Conservation (phyloP, 495 filamentous ascomycete species). For the Oleoguttula mirabilis region DNA sequence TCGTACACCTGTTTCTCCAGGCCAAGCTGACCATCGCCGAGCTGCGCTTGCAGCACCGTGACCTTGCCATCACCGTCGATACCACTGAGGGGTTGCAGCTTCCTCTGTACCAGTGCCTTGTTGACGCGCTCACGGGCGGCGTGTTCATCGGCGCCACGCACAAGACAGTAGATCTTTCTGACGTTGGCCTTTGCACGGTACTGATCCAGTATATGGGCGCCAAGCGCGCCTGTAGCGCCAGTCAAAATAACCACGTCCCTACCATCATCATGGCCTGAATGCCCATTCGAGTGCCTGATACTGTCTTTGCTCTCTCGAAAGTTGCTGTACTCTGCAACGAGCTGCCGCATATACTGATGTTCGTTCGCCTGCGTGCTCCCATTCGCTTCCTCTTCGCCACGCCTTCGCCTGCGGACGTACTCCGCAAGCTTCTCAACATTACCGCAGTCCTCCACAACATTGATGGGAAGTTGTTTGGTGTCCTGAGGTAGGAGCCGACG, state of each 20-base stretch:
- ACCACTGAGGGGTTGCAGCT: constrained; percentile 12
- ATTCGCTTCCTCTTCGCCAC: constrained; percentile 9
- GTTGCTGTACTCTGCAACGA: constrained; percentile 31
- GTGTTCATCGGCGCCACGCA: constrained; percentile 37
- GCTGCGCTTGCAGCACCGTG: constrained; percentile 30
- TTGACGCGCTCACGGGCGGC: constrained; percentile 39
- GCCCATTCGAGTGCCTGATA: background rate
- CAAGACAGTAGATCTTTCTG: constrained; percentile 41
- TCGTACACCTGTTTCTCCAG: constrained; percentile 30
- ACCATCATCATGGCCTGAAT: background rate
- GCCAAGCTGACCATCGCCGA: constrained; percentile 35
- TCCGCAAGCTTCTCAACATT: constrained; percentile 28
- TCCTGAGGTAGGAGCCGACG: constrained; percentile 34
- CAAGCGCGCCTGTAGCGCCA: constrained; percentile 51
- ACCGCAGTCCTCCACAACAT: constrained; percentile 40
- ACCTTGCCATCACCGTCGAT: constrained; percentile 29
- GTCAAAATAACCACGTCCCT: constrained; percentile 35
- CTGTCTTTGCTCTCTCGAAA: constrained; percentile 13
- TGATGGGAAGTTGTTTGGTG: constrained; percentile 26
- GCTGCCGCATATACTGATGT: constrained; percentile 22
- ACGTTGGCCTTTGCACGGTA: constrained; percentile 30
- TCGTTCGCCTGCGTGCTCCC: constrained; percentile 5
- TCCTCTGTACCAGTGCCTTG: constrained; percentile 32
- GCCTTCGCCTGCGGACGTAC: constrained; percentile 14
- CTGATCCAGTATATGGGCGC: constrained; percentile 42